A percentile compares a stretch with the other conserved stretches of the same genome.
Conservation (phyloP, 371 early-diverging fungal genomes). For the Lichtheimia hyalospora region DNA sequence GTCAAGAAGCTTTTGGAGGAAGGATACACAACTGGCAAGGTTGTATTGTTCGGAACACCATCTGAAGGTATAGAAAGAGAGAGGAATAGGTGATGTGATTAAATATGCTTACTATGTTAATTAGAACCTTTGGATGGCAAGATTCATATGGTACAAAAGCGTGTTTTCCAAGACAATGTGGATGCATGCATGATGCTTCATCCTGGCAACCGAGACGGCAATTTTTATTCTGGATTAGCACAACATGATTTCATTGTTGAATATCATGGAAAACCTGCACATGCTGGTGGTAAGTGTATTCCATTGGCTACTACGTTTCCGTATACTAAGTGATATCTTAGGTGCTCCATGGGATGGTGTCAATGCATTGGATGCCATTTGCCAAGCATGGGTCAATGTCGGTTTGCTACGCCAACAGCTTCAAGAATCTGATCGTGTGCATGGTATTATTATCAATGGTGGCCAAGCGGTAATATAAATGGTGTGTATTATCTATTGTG, state of each 20-base stretch:
- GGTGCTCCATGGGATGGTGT: conserved; percentile 27
- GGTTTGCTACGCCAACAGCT: conserved; percentile 72
- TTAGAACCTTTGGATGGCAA: conserved; percentile 67
- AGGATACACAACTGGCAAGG: conserved; percentile 51
- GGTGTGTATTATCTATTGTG: too few relatives aligned
- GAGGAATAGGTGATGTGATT: not conserved
- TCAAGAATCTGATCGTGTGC: conserved; percentile 38
- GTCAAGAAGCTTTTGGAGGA: conserved; percentile 55
- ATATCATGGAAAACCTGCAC: conserved; percentile 68
- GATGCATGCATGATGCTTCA: conserved; percentile 76
- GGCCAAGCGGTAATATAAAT: conserved; percentile 56
- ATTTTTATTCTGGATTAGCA: conserved; percentile 39
- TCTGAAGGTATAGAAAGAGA: conserved; percentile 53
- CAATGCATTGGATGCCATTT: conserved; percentile 76
- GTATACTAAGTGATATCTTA: conserved; percentile 10
- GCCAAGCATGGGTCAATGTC: conserved; percentile 58
- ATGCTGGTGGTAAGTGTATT: conserved; percentile 45
- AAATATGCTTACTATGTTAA: not conserved
- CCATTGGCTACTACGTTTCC: not conserved
- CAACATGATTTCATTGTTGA: conserved; percentile 55
- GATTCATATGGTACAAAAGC: conserved; percentile 60
- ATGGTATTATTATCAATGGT: conserved; percentile 73
- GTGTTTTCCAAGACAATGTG: conserved; percentile 55
- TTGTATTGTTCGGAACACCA: conserved; percentile 80
- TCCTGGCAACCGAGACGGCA: conserved; percentile 34